A percentile compares a stretch with the other conserved stretches of the same genome.
Conservation (phyloP, 2,329 filamentous ascomycete species). For the Cercospora nicotianae region DNA sequence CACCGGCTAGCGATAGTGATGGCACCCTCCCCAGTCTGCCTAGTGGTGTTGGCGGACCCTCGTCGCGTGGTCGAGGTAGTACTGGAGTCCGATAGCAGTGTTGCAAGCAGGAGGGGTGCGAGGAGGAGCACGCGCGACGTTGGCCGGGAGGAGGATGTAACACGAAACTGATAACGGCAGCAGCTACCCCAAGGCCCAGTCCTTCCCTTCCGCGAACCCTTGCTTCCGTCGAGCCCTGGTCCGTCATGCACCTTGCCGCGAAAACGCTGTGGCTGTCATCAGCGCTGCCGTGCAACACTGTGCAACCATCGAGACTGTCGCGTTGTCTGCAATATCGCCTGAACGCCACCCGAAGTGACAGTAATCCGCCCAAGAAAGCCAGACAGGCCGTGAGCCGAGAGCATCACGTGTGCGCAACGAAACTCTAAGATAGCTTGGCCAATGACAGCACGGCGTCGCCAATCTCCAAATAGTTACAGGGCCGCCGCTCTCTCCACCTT, state of each 20-base stretch:
- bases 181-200: not conserved
- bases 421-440: not conserved
- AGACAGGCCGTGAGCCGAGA: not conserved
- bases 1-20: slow-evolving; percentile 1
- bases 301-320: not conserved
- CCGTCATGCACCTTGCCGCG: not conserved
- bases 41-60: not conserved
- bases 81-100: not conserved
- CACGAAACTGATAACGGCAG: not conserved
- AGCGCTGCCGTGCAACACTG: not conserved
- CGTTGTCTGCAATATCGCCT: not conserved
- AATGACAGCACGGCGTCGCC: not conserved
- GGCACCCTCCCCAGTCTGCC: slow-evolving; percentile 17
- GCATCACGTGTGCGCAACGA: not conserved
- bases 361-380: not conserved
- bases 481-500: slow-evolving; percentile 6
- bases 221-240: not conserved
- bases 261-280: not conserved
- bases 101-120: not conserved
- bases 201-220: not conserved
- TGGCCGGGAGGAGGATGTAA: not conserved
- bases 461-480: not conserved
- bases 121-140: not conserved
- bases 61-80: slow-evolving; percentile 10
- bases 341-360: not conserved